Conservation (phyloP, 2,329 filamentous ascomycete genomes). For the Sporothrix globosa region DNA sequence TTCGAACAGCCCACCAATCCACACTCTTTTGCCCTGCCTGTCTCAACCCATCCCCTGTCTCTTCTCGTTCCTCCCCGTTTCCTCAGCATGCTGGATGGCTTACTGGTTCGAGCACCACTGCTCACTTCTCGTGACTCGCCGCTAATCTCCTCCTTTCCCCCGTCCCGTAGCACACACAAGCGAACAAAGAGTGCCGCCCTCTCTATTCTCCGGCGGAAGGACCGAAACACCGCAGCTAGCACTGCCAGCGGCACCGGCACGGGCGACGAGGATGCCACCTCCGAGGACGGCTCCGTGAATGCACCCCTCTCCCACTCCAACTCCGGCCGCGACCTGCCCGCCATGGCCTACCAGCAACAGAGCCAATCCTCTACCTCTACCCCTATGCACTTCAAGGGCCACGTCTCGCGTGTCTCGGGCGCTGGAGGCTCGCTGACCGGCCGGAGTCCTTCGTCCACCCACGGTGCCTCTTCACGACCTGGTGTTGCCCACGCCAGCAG, state of each 20-base stretch:
- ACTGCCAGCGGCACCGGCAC: slow-evolving; percentile 52
- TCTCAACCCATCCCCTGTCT: not conserved
- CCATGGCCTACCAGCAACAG: slow-evolving; percentile 34
- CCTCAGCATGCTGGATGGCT: not conserved
- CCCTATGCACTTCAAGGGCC: slow-evolving; percentile 47
- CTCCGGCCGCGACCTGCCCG: slow-evolving; percentile 32
- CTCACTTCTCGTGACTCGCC: not conserved
- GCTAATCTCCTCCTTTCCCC: not conserved
- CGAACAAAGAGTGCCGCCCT: slow-evolving; percentile 59
- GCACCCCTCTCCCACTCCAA: slow-evolving; percentile 39
- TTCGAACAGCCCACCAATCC: not conserved
- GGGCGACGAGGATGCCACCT: slow-evolving; percentile 50
- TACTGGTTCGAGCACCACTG: not conserved
- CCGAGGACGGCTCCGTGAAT: slow-evolving; percentile 52
- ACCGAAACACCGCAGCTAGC: slow-evolving; percentile 48
- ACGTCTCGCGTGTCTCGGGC: slow-evolving; percentile 54
- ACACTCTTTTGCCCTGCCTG: too few relatives aligned
- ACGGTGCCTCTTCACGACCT: slow-evolving; percentile 23
- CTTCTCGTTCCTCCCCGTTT: not conserved
- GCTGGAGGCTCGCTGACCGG: slow-evolving; percentile 46
- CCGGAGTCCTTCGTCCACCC: slow-evolving; percentile 43
- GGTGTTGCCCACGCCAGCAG: not conserved
- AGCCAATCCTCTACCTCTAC: not conserved
- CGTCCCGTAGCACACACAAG: slow-evolving; percentile 47
- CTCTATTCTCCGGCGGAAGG: slow-evolving; percentile 58